Evolutionary conservation across 306 rosid species (phyloP).

Genomic region (Castanea crenata): DNA sequence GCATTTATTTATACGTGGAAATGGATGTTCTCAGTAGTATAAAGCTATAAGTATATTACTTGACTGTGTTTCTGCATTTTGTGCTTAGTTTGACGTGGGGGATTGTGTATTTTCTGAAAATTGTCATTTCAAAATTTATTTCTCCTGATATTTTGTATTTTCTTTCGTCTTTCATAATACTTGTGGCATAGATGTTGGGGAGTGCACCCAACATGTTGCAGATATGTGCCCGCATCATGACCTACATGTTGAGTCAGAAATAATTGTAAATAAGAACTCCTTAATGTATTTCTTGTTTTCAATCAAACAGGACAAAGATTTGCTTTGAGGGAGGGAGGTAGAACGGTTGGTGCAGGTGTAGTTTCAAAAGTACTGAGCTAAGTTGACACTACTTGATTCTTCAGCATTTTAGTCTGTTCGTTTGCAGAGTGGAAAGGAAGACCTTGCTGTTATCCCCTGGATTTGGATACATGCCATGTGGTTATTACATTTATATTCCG

Average conservation of each 20-base stretch:
- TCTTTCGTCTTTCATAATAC: neutral
- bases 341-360: constrained; percentile 99
- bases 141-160: neutral
- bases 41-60: neutral
- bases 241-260: neutral
- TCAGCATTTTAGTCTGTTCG: constrained; percentile 23
- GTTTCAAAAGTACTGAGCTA: constrained; percentile 82
- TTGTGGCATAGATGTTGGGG: neutral
- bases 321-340: constrained; percentile 98
- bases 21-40: neutral
- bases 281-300: constrained; percentile 11
- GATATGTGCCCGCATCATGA: no score
- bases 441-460: constrained; percentile 19
- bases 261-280: neutral
- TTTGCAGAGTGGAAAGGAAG: constrained; percentile 23
- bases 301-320: constrained; percentile 86
- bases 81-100: neutral
- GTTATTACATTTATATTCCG: constrained; percentile 29
- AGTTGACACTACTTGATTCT: constrained; percentile 21
- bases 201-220: no score
- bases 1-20: neutral
- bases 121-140: neutral
- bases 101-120: neutral
- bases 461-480: constrained; percentile 34
- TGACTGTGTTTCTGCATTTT: neutral